Evolutionary conservation across 192 early-diverging fungal genomes (phyloP).

Genomic region (Entophlyctis luteolus): DNA sequence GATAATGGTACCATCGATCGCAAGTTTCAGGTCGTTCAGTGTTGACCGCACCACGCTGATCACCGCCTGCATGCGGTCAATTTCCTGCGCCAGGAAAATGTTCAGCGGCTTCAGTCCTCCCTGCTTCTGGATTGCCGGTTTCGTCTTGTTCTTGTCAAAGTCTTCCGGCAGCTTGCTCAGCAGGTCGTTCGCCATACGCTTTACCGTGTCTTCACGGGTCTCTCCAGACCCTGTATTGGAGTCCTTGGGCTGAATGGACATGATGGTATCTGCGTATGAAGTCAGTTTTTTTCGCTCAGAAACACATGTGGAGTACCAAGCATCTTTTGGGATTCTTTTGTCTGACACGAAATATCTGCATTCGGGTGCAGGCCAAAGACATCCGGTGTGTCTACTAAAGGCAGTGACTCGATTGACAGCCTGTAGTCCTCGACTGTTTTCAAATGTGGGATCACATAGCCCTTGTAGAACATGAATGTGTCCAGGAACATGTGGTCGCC

Average conservation of each 20-base stretch:
- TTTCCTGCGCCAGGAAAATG: conserved; percentile 64
- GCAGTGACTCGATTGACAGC: conserved; percentile 54
- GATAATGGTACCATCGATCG: conserved; percentile 66
- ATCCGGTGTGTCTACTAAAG: conserved; percentile 59
- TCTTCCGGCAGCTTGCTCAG: conserved; percentile 58
- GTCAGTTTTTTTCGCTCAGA: background rate
- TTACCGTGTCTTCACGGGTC: conserved; percentile 63
- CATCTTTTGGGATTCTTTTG: conserved; percentile 59
- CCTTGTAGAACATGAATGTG: conserved; percentile 62
- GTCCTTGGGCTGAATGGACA: conserved; percentile 68
- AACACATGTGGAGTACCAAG: conserved; percentile 38
- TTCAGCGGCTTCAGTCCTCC: conserved; percentile 56
- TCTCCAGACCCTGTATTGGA: conserved; percentile 53
- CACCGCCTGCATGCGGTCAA: conserved; percentile 63
- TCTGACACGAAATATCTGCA: conserved; percentile 61
- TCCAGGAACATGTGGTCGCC: conserved; percentile 67
- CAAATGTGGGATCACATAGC: conserved; percentile 60
- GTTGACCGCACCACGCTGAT: conserved; percentile 51
- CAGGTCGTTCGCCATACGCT: conserved; percentile 57
- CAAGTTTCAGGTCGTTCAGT: conserved; percentile 56
- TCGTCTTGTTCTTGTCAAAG: conserved; percentile 57
- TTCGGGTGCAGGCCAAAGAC: conserved; percentile 66
- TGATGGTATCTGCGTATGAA: conserved; percentile 49
- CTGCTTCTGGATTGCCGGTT: conserved; percentile 49
- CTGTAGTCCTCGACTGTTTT: conserved; percentile 63